A percentile compares a stretch with the other conserved stretches of the same genome.
Conservation (phyloP, 306 rosid genomes). For the Lupinus albus region DNA sequence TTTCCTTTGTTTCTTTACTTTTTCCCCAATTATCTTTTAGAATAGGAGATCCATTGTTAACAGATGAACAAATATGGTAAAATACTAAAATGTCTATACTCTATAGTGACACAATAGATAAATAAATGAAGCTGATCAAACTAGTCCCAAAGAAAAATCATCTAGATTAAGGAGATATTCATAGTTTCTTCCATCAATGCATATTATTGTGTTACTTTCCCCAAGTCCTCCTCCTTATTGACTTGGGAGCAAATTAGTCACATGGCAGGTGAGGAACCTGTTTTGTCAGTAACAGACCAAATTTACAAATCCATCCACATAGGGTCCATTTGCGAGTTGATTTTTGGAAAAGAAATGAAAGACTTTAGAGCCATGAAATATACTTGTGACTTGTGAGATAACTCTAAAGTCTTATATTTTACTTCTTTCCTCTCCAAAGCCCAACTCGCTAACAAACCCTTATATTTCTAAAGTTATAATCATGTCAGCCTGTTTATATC, state of each 20-base stretch:
- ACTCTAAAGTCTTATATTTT: too few relatives aligned
- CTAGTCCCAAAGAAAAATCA: slow-evolving; percentile 1
- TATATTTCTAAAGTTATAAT: slow-evolving; percentile 2
- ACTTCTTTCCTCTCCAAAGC: too few relatives aligned
- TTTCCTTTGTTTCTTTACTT: slow-evolving; percentile 19
- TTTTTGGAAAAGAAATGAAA: too few relatives aligned
- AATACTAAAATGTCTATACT: background rate
- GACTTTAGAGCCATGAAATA: too few relatives aligned
- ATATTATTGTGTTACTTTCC: slow-evolving; percentile 12
- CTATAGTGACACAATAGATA: slow-evolving; percentile 4
- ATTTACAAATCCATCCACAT: background rate
- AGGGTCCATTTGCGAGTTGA: too few relatives aligned
- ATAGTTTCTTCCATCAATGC: too few relatives aligned
- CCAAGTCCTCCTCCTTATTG: background rate
- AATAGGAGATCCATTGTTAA: background rate
- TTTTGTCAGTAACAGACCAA: slow-evolving; percentile 3
- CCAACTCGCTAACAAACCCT: too few relatives aligned
- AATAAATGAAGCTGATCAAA: slow-evolving; percentile 26
- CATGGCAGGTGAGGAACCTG: background rate
- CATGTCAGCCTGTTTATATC: background rate
- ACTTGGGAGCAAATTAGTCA: background rate
- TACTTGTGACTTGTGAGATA: too few relatives aligned
- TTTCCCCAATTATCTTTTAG: background rate
- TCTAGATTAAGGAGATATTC: slow-evolving; percentile 6
- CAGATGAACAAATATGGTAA: slow-evolving; percentile 20